These are phyloP conservation scores for Fusarium concolor DNA, from an alignment of 2,329 filamentous ascomycete genomes.

Conservation along the genomic window DNA sequence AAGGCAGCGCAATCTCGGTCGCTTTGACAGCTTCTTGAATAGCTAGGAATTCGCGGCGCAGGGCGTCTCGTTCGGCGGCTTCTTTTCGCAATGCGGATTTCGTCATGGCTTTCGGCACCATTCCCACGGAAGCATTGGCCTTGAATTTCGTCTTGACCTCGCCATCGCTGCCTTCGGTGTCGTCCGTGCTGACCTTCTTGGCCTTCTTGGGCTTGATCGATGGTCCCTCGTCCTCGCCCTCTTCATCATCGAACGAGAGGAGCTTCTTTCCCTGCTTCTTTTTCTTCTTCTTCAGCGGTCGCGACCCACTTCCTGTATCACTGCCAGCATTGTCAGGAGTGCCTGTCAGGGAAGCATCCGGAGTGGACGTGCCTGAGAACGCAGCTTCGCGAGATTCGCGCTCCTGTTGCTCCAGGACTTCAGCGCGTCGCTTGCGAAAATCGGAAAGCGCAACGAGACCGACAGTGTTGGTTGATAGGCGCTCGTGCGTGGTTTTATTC, in stretches of 20 bases:
- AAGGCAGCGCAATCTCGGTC: constrained; percentile 90
- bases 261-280: constrained; percentile 60
- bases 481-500: constrained; percentile 80
- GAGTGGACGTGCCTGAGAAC: constrained; percentile 59
- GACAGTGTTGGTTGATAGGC: constrained; percentile 87
- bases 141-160: constrained; percentile 61
- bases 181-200: constrained; percentile 52
- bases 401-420: constrained; percentile 92
- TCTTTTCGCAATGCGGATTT: constrained; percentile 84
- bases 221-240: constrained; percentile 66
- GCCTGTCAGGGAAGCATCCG: constrained; percentile 61
- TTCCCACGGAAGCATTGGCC: constrained; percentile 69
- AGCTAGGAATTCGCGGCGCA: constrained; percentile 84
- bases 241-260: constrained; percentile 76
- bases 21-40: constrained; percentile 89
- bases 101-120: constrained; percentile 75
- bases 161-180: constrained; percentile 45
- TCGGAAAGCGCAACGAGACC: constrained; percentile 92
- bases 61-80: constrained; percentile 79
- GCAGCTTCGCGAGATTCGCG: constrained; percentile 77
- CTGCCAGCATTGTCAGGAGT: constrained; percentile 60
- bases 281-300: constrained; percentile 53
- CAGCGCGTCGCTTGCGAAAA: constrained; percentile 94
- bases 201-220: constrained; percentile 49
- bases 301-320: constrained; percentile 45